Conservation (phyloP, 2,329 filamentous ascomycete genomes). For the Fusarium nelsonii region DNA sequence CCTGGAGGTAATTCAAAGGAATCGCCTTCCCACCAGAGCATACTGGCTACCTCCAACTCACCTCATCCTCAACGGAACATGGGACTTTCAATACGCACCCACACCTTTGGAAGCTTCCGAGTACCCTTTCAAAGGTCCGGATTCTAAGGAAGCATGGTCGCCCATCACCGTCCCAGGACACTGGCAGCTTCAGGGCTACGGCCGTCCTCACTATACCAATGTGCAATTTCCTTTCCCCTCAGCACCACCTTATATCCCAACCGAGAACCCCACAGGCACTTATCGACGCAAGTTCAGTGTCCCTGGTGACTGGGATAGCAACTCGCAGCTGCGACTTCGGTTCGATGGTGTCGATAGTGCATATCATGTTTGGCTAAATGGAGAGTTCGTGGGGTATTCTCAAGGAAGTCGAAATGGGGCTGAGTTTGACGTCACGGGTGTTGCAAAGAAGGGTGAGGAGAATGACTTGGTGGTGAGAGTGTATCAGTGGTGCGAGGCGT, state of each 20-base stretch:
- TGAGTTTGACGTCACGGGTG: neutral
- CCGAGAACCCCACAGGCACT: conserved; percentile 11
- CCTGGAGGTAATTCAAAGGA: conserved; percentile 17
- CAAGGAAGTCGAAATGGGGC: conserved; percentile 23
- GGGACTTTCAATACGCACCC: conserved; percentile 20
- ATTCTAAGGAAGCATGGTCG: neutral
- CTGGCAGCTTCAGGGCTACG: conserved; percentile 21
- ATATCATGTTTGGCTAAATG: conserved; percentile 20
- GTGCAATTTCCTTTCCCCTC: conserved; percentile 22
- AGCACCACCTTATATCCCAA: conserved; percentile 16
- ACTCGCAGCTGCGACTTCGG: conserved; percentile 4
- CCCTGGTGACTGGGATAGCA: neutral
- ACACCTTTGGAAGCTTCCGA: conserved; percentile 7
- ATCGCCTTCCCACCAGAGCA: conserved; percentile 7
- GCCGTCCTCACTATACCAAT: conserved; percentile 20
- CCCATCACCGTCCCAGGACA: conserved; percentile 5
- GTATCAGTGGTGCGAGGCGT: conserved; percentile 21
- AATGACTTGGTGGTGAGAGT: conserved; percentile 13
- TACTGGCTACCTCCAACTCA: conserved; percentile 23
- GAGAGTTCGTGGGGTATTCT: conserved; percentile 9
- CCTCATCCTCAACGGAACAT: conserved; percentile 15
- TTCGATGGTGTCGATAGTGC: conserved; percentile 25
- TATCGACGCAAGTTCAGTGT: conserved; percentile 4
- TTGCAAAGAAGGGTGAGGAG: neutral
- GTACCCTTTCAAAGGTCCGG: neutral